Evolutionary conservation across 2,329 filamentous ascomycete genomes (phyloP), one percentile per base, ranked within the genome.

Genomic region (Aspergillus pseudonomiae): DNA sequence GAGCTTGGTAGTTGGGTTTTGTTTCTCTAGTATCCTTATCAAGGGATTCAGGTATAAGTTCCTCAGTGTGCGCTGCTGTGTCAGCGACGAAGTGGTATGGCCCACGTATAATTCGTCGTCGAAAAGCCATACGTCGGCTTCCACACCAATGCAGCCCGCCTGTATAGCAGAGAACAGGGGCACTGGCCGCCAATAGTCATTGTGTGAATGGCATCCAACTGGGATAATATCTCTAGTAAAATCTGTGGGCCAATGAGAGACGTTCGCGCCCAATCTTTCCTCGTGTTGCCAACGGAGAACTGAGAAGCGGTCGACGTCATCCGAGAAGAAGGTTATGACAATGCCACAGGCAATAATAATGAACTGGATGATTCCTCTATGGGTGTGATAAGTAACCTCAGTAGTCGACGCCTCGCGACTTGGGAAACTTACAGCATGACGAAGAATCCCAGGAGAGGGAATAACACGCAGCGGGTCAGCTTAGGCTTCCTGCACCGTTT

Each of bases 41-140:
- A 88, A 67, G 1, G 85, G 85, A 26, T 86, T 76, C 48, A 87
- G 74, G 67, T 88, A 88, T 67, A 87, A 77, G 45, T 70, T 81
- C 10, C 75, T 76, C 57, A 88, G 78, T 4, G 84, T 87, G 12
- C 80, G 77, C 52, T 79, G 76, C 6, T 73, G 72, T 0, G 80
- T 81, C 4, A 87, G 75, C 5, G 82, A 76, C 3, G 80, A 77
- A 1, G 77, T 80, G 28, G 77, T 82, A 72, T 87, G 85, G 28
- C 85, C 85, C 53, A 87, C 84, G 63, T 81, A 84, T 32, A 87
- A 77, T n/a, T 86, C 83, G 4, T 82, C 69, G 46, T 80, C 75
- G 61, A 84, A 82, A 9, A 84, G 78, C 84, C 85, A 87, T 36
- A 87, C 82, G 64, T 87, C 85, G 3, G 85, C 85, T 75, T 87